phyloP scores from a whole-genome alignment of 352 stramenopile species.

The Peronospora farinosa region DNA sequence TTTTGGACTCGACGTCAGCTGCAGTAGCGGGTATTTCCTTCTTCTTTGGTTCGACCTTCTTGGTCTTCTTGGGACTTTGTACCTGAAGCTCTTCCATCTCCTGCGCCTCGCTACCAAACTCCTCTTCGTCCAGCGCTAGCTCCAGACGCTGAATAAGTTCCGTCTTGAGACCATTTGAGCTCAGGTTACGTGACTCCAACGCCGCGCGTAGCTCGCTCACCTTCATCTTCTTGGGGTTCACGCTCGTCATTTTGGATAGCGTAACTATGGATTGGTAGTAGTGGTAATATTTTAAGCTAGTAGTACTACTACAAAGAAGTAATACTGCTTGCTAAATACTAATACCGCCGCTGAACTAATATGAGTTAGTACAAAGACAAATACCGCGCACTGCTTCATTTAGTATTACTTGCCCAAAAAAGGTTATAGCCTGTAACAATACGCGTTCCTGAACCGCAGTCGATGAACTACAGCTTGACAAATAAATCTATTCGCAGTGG shows the following conservation, averaged over 20 bases:
- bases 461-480: too few relatives aligned
- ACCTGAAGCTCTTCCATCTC: slow-evolving; percentile 58
- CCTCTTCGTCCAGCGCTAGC: slow-evolving; percentile 81
- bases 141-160: slow-evolving; percentile 87
- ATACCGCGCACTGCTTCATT: too few relatives aligned
- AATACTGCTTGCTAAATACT: too few relatives aligned
- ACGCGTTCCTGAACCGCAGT: too few relatives aligned
- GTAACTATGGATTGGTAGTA: too few relatives aligned
- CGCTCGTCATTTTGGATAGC: slow-evolving; percentile 32
- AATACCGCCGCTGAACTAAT: too few relatives aligned
- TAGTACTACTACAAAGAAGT: too few relatives aligned
- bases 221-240: slow-evolving; percentile 90
- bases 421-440: too few relatives aligned
- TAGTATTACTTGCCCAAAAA: too few relatives aligned
- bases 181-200: slow-evolving; percentile 73
- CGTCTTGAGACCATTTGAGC: slow-evolving; percentile 83
- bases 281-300: too few relatives aligned
- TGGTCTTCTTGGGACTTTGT: slow-evolving; percentile 32
- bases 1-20: slow-evolving; percentile 1
- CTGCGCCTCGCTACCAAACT: slow-evolving; percentile 77
- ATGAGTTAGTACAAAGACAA: too few relatives aligned
- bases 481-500: too few relatives aligned
- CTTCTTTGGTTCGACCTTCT: slow-evolving; percentile 29
- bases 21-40: slow-evolving; percentile 11
- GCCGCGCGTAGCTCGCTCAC: slow-evolving; percentile 83